phyloP scores from a whole-genome alignment of 2,329 filamentous ascomycete genomes.

The Hymenoscyphus fraxineus region DNA sequence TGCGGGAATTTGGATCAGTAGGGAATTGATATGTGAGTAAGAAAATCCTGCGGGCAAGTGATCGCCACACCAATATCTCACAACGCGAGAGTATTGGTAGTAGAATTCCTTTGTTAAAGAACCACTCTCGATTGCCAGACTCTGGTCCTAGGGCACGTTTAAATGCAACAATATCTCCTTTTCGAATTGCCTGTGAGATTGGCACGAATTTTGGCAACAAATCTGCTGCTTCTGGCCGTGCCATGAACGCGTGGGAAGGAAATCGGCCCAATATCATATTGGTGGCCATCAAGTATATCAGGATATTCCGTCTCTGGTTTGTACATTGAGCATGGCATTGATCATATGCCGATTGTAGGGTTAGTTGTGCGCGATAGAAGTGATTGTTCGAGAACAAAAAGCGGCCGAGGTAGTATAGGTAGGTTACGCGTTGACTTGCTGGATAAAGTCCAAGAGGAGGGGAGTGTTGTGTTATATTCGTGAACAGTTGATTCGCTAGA shows the following conservation, averaged over 20 bases:
- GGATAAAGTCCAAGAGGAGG: constrained; percentile 80
- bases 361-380: constrained; percentile 71
- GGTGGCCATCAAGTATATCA: constrained; percentile 77
- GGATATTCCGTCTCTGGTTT: constrained; percentile 72
- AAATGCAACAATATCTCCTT: constrained; percentile 72
- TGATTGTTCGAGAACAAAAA: constrained; percentile 85
- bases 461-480: constrained; percentile 78
- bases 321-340: constrained; percentile 72
- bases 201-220: constrained; percentile 67
- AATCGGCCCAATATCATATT: constrained; percentile 85
- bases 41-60: constrained; percentile 73
- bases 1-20: constrained; percentile 50
- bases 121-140: constrained; percentile 61
- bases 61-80: constrained; percentile 80
- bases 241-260: constrained; percentile 63
- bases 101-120: constrained; percentile 71
- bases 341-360: constrained; percentile 74
- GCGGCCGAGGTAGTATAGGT: constrained; percentile 88
- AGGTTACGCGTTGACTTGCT: constrained; percentile 82
- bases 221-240: constrained; percentile 64
- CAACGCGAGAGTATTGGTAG: constrained; percentile 73
- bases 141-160: constrained; percentile 60
- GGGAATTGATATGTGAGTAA: constrained; percentile 72
- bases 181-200: constrained; percentile 66
- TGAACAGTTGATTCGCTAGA: constrained; percentile 83